Percentiles rank a stretch among this genome's conserved stretches.
Evolutionary conservation across 2,329 filamentous ascomycete species (phyloP).

Genomic region (Myriosclerotinia scirpicola): DNA sequence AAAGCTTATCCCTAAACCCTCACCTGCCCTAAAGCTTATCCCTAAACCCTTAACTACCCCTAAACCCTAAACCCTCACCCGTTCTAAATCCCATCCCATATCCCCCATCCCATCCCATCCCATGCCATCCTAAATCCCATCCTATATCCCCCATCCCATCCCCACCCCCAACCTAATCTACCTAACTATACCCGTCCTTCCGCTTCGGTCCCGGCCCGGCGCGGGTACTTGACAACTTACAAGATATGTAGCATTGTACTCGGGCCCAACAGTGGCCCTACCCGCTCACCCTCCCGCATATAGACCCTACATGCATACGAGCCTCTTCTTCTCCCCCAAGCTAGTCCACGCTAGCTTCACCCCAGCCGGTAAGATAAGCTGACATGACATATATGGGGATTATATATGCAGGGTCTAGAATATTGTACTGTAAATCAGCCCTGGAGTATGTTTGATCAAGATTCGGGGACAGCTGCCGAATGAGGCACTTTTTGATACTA

Average conservation of each 20-base stretch:
- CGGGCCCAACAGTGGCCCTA: constrained; percentile 1
- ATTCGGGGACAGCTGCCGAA: not conserved
- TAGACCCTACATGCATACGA: constrained; percentile 2
- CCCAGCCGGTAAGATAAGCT: constrained; percentile 1
- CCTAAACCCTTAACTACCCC: no score
- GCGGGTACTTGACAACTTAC: no score
- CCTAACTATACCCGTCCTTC: no score
- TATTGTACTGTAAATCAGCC: not conserved
- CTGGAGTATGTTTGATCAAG: not conserved
- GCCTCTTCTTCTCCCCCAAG: not conserved
- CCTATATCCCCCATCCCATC: no score
- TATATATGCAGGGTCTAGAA: not conserved
- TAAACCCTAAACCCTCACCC: no score
- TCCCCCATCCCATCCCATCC: no score
- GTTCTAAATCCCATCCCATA: no score
- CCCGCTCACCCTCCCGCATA: constrained; percentile 1
- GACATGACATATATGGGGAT: not conserved
- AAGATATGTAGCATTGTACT: constrained; percentile 8
- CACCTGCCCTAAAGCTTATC: no score
- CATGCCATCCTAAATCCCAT: no score
- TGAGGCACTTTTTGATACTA: not conserved
- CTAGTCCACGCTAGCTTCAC: not conserved
- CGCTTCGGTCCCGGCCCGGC: not conserved
- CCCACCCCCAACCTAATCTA: not conserved
- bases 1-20: no score